These are phyloP conservation scores for Artemisia annua DNA, from an alignment of 129 eudicot species.

Conservation along the genomic window DNA sequence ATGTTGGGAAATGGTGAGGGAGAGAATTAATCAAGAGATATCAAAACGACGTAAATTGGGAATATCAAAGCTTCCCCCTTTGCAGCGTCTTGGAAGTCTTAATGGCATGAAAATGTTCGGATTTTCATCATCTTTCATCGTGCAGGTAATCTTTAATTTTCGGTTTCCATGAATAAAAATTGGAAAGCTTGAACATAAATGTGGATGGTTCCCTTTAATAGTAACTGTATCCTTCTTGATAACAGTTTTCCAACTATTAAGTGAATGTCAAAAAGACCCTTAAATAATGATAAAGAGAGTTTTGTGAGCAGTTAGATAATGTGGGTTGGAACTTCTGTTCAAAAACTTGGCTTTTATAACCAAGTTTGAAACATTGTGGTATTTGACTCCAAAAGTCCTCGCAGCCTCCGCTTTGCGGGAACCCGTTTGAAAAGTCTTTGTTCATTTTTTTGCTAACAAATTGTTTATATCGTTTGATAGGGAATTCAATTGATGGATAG, in stretches of 20 bases:
- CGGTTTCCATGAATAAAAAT: too few species aligned
- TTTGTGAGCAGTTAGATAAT: too few species aligned
- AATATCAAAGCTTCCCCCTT: slow-evolving; percentile 61
- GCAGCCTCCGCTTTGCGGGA: too few species aligned
- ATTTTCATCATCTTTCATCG: slow-evolving; percentile 73
- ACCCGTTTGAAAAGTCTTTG: background rate
- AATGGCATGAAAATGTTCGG: slow-evolving; percentile 98
- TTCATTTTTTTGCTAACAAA: background rate
- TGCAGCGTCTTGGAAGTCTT: slow-evolving; percentile 81
- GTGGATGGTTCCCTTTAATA: too few species aligned
- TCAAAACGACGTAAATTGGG: slow-evolving; percentile 70
- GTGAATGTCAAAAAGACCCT: too few species aligned
- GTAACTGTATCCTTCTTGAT: too few species aligned
- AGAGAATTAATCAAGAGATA: slow-evolving; percentile 78
- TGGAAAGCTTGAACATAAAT: too few species aligned
- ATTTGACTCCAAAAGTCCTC: too few species aligned
- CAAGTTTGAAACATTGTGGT: background rate
- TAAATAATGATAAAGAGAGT: too few species aligned
- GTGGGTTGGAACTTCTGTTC: background rate
- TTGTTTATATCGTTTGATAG: slow-evolving; percentile 24
- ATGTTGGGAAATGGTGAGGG: slow-evolving; percentile 97
- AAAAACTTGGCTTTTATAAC: background rate
- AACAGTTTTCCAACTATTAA: too few species aligned
- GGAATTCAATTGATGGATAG: slow-evolving; percentile 57
- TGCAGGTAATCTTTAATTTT: slow-evolving; percentile 56